Base-by-base conservation (phyloP, 2,329 filamentous ascomycete genomes). In the Xylaria sp. region DNA sequence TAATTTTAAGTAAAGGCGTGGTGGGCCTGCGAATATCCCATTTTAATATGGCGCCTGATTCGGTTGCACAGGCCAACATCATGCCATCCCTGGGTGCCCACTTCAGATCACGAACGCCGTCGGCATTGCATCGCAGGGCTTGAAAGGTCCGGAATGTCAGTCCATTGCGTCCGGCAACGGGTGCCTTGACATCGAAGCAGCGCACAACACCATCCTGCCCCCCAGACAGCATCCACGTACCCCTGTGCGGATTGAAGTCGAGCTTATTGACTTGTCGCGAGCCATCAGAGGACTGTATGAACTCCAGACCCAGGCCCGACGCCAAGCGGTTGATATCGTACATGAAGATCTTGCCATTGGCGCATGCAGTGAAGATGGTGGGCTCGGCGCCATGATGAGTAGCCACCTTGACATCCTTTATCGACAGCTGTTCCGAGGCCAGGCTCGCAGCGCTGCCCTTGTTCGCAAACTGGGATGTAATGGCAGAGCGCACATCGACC, bases 181-280 rank as follows among this genome's bases (percentile, higher is more conserved):
- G 82, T 2, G 79, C 77, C 53, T 84, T 83, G 20, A 87, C 82
- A 72, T 90, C 88, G 66, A 89, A 89, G 69, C 85, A 85, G 50
- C 87, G 86, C 33, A 89, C 85, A 11, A 86, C 83, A 50, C 88
- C 87, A 76, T 90, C 88, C 74, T 90, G 87, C 60, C 88, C 88
- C 6, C 88, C 88, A 0, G 88, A 89, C 3, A 90, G 79, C 11
- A 90, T 76, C 78, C 83, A 87, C 7, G 84, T 85, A 58, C 83
- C 83, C 42, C 82, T 79, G 71, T 89, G 86, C 0, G 88, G 88
- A 68, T 88, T 90, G 69, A 90, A 85, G 69, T 89, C 87, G 10
- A 90, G 79, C 36, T 86, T 85, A 70, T 90, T 89, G 70, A 90
- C 83, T 78, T 90, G 88, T 2, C 88, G 84, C 51, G 85, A 84